A percentile compares a stretch with the other conserved stretches of the same genome.
phyloP scores from a whole-genome alignment of 495 filamentous ascomycete genomes.

The Xylona heveae region DNA sequence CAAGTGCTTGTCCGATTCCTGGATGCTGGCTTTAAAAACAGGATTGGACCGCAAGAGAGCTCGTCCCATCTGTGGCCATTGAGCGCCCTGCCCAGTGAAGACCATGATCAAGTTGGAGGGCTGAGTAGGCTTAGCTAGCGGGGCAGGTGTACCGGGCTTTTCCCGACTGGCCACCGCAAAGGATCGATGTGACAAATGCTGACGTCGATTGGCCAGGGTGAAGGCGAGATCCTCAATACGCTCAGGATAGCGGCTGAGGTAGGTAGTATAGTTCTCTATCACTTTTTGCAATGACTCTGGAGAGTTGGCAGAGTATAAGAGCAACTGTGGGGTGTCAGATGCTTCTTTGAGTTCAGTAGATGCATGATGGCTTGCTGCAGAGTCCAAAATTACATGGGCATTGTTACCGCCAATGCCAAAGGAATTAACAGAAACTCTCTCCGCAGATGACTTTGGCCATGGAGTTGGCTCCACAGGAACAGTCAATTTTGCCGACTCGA shows the following conservation, averaged over 20 bases:
- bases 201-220: constrained; percentile 1
- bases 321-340: no score
- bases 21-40: background rate
- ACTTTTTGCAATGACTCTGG: background rate
- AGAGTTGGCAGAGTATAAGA: constrained; percentile 2
- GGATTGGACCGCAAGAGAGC: constrained; percentile 9
- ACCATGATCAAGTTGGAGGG: constrained; percentile 12
- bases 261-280: no score
- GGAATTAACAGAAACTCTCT: constrained; percentile 38
- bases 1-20: background rate
- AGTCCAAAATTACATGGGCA: constrained; percentile 35
- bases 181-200: background rate
- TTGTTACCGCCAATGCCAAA: constrained; percentile 46
- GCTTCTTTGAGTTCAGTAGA: no score
- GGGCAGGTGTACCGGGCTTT: no score
- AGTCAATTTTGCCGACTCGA: constrained; percentile 2
- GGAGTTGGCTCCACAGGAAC: constrained; percentile 2
- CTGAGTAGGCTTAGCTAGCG: no score
- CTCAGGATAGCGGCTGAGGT: no score
- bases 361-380: background rate
- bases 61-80: constrained; percentile 26
- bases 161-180: constrained; percentile 2
- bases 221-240: constrained; percentile 3
- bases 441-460: constrained; percentile 9
- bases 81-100: constrained; percentile 29